Evolutionary conservation across 176 grass and related monocot species (phyloP).

Genomic region (Triticum timopheevii): DNA sequence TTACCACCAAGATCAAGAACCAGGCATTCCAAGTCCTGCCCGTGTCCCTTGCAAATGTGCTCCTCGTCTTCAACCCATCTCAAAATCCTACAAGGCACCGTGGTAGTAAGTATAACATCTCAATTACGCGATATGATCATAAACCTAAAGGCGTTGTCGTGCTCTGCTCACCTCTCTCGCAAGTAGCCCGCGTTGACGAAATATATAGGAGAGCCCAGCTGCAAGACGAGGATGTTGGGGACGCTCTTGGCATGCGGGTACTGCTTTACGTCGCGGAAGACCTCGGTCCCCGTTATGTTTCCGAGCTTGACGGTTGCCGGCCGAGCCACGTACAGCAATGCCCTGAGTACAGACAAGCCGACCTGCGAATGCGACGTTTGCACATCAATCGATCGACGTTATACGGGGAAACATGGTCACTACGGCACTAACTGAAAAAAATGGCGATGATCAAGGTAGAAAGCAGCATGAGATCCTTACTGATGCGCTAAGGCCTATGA

Average conservation of each 20-base stretch:
- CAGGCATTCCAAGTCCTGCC: constrained; percentile 57
- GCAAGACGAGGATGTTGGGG: constrained; percentile 56
- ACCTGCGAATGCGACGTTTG: constrained; percentile 46
- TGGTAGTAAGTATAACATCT: background rate
- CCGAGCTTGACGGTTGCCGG: constrained; percentile 77
- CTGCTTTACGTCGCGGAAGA: constrained; percentile 64
- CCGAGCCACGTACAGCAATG: constrained; percentile 78
- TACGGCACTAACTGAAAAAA: background rate
- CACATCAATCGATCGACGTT: background rate
- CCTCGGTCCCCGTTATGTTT: constrained; percentile 57
- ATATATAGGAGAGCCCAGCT: constrained; percentile 82
- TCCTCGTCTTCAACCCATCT: constrained; percentile 93
- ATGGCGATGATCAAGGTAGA: background rate
- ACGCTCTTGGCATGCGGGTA: constrained; percentile 55
- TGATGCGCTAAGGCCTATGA: constrained; percentile 69
- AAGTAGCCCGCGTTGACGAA: constrained; percentile 78
- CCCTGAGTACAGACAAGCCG: constrained; percentile 68
- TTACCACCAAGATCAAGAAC: constrained; percentile 80
- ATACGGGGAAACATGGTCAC: background rate
- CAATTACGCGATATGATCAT: background rate
- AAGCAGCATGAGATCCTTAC: constrained; percentile 31
- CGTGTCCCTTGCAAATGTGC: constrained; percentile 28
- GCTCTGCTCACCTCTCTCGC: constrained; percentile 59
- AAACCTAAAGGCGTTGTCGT: background rate
- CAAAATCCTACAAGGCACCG: constrained; percentile 44